Base-by-base conservation (phyloP, 192 early-diverging fungal genomes). In the Umbelopsis ramanniana region DNA sequence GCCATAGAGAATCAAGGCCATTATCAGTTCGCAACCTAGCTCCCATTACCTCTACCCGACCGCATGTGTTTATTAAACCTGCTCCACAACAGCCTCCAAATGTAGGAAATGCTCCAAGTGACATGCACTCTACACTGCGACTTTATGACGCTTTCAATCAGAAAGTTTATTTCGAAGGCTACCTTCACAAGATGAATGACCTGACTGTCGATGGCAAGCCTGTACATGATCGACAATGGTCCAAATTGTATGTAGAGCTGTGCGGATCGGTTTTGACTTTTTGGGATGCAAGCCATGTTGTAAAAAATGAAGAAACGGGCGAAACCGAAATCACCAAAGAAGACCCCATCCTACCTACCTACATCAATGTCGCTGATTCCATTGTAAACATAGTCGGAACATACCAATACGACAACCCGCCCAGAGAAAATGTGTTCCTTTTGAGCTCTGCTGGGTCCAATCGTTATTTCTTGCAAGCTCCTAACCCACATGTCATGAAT, bases 291-390 rank as follows among this genome's bases (percentile, higher is more conserved):
- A 57, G 52, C 6, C 67, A 76, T 17, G 21, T 74, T n/a, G 60
- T 63, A 2, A 53, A 69, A 6, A 53, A 48, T 6, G 72, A 46
- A 22, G 21, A 24, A 46, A 17, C 35, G 24, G 50, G 45, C 33
- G 46, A 67, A 17, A 40, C n/a, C 17, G 72, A 33, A 15, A 73
- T 83, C 19, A 80, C 73, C 0, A 78, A 80, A 24, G 81, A 83
- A 63, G 86, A 90, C 55, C 77, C 75, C 63, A 79, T 84, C 1
- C 79, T 86, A 29, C 86, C 88, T 52, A 87, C 88, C 55, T 91
- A 87, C 76, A 91, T 93, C 84, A 94, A 93, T 79, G 86, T 94
- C 55, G 85, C 90, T 46, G 92, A 93, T 69, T 85, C 89, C 3
- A 81, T 74, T 11, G 86, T 88, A 45, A 81, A 86, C 23, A 85